A percentile compares a stretch with the other conserved stretches of the same genome.
Evolutionary conservation across 1,284 basidiomycete genomes (phyloP).

Genomic region (Bjerkandera adusta): DNA sequence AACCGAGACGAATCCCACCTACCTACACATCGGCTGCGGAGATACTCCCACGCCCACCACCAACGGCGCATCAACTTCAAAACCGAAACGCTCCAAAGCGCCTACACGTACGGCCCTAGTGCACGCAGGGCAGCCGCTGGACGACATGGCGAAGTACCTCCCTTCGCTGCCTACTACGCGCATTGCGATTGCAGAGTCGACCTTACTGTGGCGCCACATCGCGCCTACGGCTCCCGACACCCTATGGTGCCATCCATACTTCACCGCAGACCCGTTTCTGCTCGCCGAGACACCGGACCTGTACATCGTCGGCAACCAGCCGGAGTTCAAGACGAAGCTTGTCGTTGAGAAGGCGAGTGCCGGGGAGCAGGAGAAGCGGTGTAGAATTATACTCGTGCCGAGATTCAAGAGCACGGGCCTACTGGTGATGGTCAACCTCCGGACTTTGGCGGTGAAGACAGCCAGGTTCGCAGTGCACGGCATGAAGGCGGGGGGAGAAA

Average conservation of each 20-base stretch:
- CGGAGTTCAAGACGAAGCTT: constrained; percentile 74
- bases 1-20: constrained; percentile 90
- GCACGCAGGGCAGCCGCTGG: constrained; percentile 89
- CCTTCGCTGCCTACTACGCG: constrained; percentile 64
- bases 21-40: constrained; percentile 56
- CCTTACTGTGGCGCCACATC: constrained; percentile 92
- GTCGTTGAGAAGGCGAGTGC: constrained; percentile 36
- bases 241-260: constrained; percentile 97
- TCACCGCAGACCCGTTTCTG: constrained; percentile 87
- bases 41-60: constrained; percentile 19
- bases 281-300: constrained; percentile 83
- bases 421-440: constrained; percentile 62
- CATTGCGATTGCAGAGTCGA: constrained; percentile 74
- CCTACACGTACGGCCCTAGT: constrained; percentile 61
- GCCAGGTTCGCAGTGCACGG: constrained; percentile 34
- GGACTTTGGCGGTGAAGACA: constrained; percentile 47
- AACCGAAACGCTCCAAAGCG: constrained; percentile 18
- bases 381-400: constrained; percentile 84
- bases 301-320: constrained; percentile 93
- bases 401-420: constrained; percentile 68
- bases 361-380: constrained; percentile 40
- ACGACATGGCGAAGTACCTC: constrained; percentile 96
- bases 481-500: constrained; percentile 24
- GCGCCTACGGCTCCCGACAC: constrained; percentile 99
- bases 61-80: constrained; percentile 18